Evolutionary conservation across 768 basidiomycete species (phyloP), one percentile per base, ranked within the genome.

Genomic region (Erythrobasidium yunnanense): DNA sequence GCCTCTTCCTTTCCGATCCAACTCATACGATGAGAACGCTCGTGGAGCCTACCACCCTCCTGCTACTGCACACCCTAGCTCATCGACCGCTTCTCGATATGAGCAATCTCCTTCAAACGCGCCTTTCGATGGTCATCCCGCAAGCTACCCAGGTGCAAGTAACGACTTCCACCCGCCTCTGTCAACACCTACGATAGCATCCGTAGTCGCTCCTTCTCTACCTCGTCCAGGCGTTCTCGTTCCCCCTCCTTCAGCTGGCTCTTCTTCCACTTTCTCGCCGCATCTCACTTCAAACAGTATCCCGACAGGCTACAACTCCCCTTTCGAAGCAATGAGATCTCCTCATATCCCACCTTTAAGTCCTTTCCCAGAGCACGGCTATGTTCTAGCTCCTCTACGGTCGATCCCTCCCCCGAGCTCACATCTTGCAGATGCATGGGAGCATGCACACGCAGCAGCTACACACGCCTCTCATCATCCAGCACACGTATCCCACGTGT

Each of bases 1-100:
- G 3, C 60, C 60, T 4, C 32, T 63, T 46, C 60, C 60, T n/a
- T 30, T 29, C 32, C 49, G 29, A 63, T n/a, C 38, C n/a, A 51
- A 22, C 23, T 38, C 25, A 4, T 29, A 29, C 60, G 32, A 4
- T 34, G 45, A 25, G 2, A 49, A 63, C 13, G 47, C 4, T 5
- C n/a, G n/a, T n/a, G n/a, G n/a, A n/a, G 29, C 54, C 13, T 22
- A 47, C 27, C 56, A 34, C 2, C 54, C 54, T 30, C 54, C 54
- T 5, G 54, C 54, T 55, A 27, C 54, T 32, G 54, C 54, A 3
- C 30, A 55, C 32, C 4, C 29, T 13, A 55, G 32, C 23, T 32
- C 42, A 55, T 38, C 34, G 15, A 15, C 42, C 22, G 15, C 15
- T 20, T 45, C 15, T 45, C 15, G 42, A 45, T 55, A 30, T 55